phyloP scores from a whole-genome alignment of 2,329 filamentous ascomycete species.

The Colletotrichum caudatum region DNA sequence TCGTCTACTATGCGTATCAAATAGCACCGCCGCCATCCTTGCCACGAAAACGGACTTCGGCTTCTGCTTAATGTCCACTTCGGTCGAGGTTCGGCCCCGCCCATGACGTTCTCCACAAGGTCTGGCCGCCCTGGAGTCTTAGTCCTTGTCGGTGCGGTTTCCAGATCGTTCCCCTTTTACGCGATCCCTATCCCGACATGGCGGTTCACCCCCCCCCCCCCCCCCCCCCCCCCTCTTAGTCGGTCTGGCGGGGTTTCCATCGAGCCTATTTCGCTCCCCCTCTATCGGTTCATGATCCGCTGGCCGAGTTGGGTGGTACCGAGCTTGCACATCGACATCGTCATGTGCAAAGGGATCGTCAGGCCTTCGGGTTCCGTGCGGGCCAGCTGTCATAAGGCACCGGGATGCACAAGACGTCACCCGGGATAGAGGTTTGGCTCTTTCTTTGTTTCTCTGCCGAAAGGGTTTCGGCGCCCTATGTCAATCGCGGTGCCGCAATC shows the following conservation, averaged over 20 bases:
- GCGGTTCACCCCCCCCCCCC: background rate
- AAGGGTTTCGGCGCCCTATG: slow-evolving; percentile 5
- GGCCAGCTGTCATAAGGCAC: background rate
- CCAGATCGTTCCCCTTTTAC: slow-evolving; percentile 6
- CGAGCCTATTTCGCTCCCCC: background rate
- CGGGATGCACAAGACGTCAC: slow-evolving; percentile 23
- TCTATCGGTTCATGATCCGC: background rate
- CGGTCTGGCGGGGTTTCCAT: slow-evolving; percentile 14
- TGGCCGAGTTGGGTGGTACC: background rate
- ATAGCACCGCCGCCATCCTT: background rate
- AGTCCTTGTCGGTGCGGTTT: slow-evolving; percentile 30
- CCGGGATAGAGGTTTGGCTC: background rate
- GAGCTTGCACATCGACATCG: slow-evolving; percentile 9
- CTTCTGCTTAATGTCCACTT: slow-evolving; percentile 30
- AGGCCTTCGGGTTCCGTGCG: slow-evolving; percentile 1
- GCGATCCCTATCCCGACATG: slow-evolving; percentile 21
- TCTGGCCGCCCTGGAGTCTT: slow-evolving; percentile 30
- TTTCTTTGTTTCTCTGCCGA: background rate
- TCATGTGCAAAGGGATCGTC: slow-evolving; percentile 9
- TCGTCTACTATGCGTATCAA: too few species aligned
- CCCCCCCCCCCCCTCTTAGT: slow-evolving; percentile 8
- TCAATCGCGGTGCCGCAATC: slow-evolving; percentile 8
- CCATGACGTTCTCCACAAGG: slow-evolving; percentile 30
- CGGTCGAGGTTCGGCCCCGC: slow-evolving; percentile 34
- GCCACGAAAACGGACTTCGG: slow-evolving; percentile 37